These are phyloP conservation scores for Asterophora parasitica DNA, from an alignment of 768 basidiomycete species.

Conservation along the genomic window DNA sequence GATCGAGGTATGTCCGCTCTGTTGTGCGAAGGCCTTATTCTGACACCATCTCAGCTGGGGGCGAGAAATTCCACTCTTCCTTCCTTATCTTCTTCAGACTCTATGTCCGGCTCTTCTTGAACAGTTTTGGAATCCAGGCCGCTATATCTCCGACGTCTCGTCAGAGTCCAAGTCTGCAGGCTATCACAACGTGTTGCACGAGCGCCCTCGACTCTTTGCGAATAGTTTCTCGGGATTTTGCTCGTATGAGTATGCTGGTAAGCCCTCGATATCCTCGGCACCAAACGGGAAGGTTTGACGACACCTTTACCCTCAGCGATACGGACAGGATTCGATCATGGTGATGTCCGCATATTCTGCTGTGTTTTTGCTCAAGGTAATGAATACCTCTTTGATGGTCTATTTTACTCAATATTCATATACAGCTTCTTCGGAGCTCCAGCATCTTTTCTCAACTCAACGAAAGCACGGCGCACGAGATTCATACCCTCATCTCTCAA, in stretches of 20 bases:
- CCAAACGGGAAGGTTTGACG: not conserved
- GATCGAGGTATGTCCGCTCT: conserved; percentile 45
- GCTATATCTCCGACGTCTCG: conserved; percentile 55
- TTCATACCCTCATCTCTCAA: conserved; percentile 58
- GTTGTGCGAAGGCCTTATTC: not conserved
- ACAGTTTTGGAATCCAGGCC: conserved; percentile 75
- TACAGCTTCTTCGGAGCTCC: conserved; percentile 65
- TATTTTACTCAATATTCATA: conserved; percentile 4
- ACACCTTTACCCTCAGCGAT: conserved; percentile 45
- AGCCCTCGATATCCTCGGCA: conserved; percentile 18
- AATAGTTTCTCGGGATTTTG: conserved; percentile 72
- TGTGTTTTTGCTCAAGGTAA: conserved; percentile 70
- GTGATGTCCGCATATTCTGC: conserved; percentile 87
- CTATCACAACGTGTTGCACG: conserved; percentile 65
- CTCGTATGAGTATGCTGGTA: conserved; percentile 69
- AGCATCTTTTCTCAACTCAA: conserved; percentile 52
- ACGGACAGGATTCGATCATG: conserved; percentile 79
- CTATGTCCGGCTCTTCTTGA: conserved; percentile 76
- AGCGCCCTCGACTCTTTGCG: conserved; percentile 68
- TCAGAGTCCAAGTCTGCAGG: conserved; percentile 58
- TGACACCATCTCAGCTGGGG: conserved; percentile 44
- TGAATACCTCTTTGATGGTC: conserved; percentile 12
- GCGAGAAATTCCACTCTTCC: conserved; percentile 71
- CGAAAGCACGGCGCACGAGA: conserved; percentile 58
- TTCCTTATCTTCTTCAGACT: conserved; percentile 74